Evolutionary conservation across 768 basidiomycete species (phyloP), one percentile per base, ranked within the genome.

Genomic region (Hemileccinum rubropunctum): DNA sequence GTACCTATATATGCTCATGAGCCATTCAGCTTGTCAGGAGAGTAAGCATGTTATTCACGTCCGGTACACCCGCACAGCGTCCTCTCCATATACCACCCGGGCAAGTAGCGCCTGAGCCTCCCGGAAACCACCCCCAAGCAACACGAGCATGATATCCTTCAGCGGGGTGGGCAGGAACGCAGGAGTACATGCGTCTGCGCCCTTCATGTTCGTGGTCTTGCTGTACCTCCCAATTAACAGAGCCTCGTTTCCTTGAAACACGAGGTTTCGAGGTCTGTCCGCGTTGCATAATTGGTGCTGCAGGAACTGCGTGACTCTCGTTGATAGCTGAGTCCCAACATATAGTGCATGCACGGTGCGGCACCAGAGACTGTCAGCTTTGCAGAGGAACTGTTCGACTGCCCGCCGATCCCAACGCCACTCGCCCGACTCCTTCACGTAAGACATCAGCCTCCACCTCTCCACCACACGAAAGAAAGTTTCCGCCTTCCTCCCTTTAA

Each of bases 101-200:
- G 54, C 47, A 1, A 56, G 26, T 5, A 49, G 8, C 0, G 52
- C 54, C 15, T 56, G 39, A 0, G 54, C 35, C 10, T 55, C 54
- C 23, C 50, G 27, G 17, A 52, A 38, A 0, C 54, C 54, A 2
- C 47, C 17, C 4, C 54, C 39, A 0, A 56, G 20, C 2, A 56
- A 28, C 0, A 45, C 39, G 0, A 52, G 11, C 6, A 56, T 2
- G 0, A 45, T 20, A 1, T 56, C 47, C 0, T 1, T 0, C 0
- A 56, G 47, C 0, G 51, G 15, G 0, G 34, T n/a, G 0, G 47
- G n/a, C 6, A 53, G 10, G n/a, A 56, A 48, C 0, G 51, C 43
- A 9, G 51, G 54, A 4, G 23, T 43, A 26, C 54, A 56, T 6
- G 0, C 1, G 2, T 56, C 44, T 18, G 1, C 18, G 1, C 47